Base-by-base conservation (phyloP, 441 rosid genomes). In the Corymbia calophylla region DNA sequence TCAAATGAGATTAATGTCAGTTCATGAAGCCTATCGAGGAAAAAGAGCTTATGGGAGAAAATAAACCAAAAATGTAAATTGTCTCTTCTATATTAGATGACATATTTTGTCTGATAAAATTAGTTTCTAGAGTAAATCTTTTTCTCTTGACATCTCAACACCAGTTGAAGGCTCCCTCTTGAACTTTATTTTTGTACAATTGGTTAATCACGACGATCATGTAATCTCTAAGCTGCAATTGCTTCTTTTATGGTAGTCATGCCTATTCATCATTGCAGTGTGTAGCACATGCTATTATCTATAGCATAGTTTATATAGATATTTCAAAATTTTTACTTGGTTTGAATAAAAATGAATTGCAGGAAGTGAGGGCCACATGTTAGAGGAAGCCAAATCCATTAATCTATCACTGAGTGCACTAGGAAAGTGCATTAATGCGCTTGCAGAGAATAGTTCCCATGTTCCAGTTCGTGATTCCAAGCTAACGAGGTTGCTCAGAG, bases 401-500 rank as follows among this genome's bases (percentile, higher is more conserved):
- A 98, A 97, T 94, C 99, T 97, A 85, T 98, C 99, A 48, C 93
- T 98, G 93, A 98, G 99, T 93, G 99, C 99, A 49, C 92, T 98
- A 53, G 99, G 99, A 80, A 98, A 98, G 95, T 98, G 99, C 96
- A 97, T 98, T 87, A 98, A 98, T 94, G 97, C 99, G 51, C 93
- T 98, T 18, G 99, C 99, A 53, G 99, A 98, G 92, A 97, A 97
- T 90, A 97, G 99, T 88, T 89, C 98, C 31, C 99, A 98, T 91
- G 96, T 98, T 92, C 99, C 99, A 49, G 95, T 98, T 94, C 99
- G 99, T 88, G 99, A 98, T 93, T 97, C 99, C 87, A 98, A 98
- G 96, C 97, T 98, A 86, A 98, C 99, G 56, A 95, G 99, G 92
- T 93, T 98, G 95, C 99, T 98, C 91, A 96, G 99, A 92, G 99